Evolutionary conservation across 2,329 filamentous ascomycete genomes (phyloP).

Genomic region (Fusarium nodosum): DNA sequence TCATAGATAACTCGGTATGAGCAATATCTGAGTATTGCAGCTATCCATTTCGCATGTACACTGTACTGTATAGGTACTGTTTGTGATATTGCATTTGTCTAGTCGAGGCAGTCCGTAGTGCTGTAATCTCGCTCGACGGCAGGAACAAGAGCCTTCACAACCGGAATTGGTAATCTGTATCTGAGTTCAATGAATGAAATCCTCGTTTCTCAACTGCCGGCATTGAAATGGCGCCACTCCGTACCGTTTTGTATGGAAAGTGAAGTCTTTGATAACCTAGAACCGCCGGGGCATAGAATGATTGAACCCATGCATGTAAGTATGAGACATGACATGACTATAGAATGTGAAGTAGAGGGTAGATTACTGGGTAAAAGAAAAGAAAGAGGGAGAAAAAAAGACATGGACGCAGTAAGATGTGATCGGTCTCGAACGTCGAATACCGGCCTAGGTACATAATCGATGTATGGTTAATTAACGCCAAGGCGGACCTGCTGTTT

Average conservation of each 20-base stretch:
- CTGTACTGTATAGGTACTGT: not conserved
- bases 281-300: constrained; percentile 12
- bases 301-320: constrained; percentile 24
- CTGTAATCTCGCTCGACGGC: constrained; percentile 10
- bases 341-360: not conserved
- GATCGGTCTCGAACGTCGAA: constrained; percentile 24
- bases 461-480: constrained; percentile 31
- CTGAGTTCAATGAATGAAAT: constrained; percentile 1
- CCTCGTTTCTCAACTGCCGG: constrained; percentile 32
- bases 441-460: not conserved
- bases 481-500: constrained; percentile 42
- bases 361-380: not conserved
- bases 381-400: not conserved
- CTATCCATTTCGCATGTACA: not conserved
- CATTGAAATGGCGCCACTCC: constrained; percentile 33
- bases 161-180: not conserved
- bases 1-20: not conserved
- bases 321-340: not conserved
- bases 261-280: constrained; percentile 33
- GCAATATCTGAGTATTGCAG: not conserved
- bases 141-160: not conserved
- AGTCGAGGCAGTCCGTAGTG: constrained; percentile 1
- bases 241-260: constrained; percentile 9
- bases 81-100: not conserved
- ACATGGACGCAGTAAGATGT: constrained; percentile 30